These are phyloP conservation scores for Sextonia rubra DNA, from an alignment of 164 flowering plant species.

Conservation along the genomic window DNA sequence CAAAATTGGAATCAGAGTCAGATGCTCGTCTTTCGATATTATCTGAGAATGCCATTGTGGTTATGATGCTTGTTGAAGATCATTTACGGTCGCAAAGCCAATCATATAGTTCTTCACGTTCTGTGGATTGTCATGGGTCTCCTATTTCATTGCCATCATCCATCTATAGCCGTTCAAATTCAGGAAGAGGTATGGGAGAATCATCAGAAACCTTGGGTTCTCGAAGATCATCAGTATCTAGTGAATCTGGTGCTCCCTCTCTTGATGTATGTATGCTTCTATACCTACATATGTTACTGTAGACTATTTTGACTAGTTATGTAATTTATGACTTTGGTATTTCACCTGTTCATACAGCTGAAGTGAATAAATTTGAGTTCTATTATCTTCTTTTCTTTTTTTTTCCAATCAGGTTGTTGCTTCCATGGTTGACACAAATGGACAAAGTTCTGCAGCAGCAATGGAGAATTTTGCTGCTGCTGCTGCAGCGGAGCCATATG, in stretches of 20 bases:
- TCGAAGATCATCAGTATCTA: constrained; percentile 36
- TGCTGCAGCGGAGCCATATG: constrained; percentile 99
- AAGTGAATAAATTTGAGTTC: not conserved
- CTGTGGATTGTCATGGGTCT: constrained; percentile 40
- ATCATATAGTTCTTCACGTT: constrained; percentile 40
- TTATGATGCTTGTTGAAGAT: constrained; percentile 98
- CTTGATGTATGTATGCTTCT: constrained; percentile 68
- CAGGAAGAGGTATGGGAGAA: constrained; percentile 36
- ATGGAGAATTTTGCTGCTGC: constrained; percentile 98
- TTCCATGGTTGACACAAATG: constrained; percentile 93
- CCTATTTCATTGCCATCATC: constrained; percentile 54
- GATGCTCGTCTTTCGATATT: constrained; percentile 94
- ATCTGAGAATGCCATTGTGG: constrained; percentile 97
- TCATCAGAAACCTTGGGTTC: constrained; percentile 38
- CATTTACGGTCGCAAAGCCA: constrained; percentile 94
- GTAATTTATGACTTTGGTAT: not conserved
- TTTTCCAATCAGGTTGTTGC: constrained; percentile 67
- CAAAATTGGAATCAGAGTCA: constrained; percentile 85
- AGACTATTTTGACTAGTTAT: not conserved
- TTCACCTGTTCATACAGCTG: not conserved
- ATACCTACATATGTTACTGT: not conserved
- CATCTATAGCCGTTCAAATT: constrained; percentile 31
- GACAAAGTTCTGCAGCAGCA: constrained; percentile 77
- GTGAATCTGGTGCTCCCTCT: constrained; percentile 64
- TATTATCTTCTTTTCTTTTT: not conserved